Base-by-base conservation (phyloP, 768 basidiomycete species). In the Chlorophyllum brunneum region DNA sequence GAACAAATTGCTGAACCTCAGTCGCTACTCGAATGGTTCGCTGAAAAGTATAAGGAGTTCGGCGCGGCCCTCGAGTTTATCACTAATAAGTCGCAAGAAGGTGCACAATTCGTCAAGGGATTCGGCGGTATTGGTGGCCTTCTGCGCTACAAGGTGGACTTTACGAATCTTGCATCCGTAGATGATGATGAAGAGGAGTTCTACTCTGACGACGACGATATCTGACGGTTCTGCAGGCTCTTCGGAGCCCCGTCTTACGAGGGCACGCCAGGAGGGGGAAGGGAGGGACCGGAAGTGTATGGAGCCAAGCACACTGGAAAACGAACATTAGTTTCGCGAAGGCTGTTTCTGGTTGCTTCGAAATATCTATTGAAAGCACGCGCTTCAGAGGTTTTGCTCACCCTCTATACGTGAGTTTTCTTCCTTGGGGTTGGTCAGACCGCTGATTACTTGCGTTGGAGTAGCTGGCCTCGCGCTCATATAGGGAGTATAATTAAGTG, bases 121-220 rank as follows among this genome's bases (percentile, higher is more conserved):
- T 98, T 99, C 62, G 95, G 95, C 69, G 95, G 97, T 22, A 98
- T 99, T 60, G 95, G 97, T 24, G 95, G 95, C 26, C 76, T 98
- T 55, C 73, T 97, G 54, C 82, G 95, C 43, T 99, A 99, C 83
- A 98, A 98, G 75, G 93, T 98, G 61, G 95, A 97, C 73, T 91
- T 98, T 72, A 79, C 80, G 59, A 89, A 87, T 66, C 77, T 98
- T 36, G 76, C 80, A 18, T 74, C 77, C 40, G 57, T 83, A 20
- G 90, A 92, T 58, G 90, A 92, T 60, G 89, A 88, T 27, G 90
- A 92, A 63, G 90, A 93, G 70, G 89, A 91, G 73, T 92, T 89
- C 70, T 83, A 79, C 64, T 86, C 86, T 54, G 82, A 83, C 57
- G 86, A 88, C 54, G 84, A 86, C 51, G 85, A 75, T 60, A 80